A percentile compares a stretch with the other conserved stretches of the same genome.
Evolutionary conservation across 352 stramenopile genomes (phyloP).

Genomic region (Pseudoperonospora humuli): DNA sequence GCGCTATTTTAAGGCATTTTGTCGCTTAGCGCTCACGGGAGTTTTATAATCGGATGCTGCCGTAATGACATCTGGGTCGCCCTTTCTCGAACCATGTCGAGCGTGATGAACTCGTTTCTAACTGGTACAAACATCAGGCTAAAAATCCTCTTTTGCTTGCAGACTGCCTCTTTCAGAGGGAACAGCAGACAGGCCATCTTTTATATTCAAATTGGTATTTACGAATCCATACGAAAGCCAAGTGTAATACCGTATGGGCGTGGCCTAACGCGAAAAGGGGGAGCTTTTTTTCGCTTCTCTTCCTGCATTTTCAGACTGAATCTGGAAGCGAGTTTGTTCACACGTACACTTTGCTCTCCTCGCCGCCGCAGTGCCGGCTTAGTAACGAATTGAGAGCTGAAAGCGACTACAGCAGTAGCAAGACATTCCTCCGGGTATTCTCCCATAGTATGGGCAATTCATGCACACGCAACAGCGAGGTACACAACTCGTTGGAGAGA

Average conservation of each 20-base stretch:
- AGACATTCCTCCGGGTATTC: conserved; percentile 1
- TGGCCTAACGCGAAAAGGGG: conserved; percentile 9
- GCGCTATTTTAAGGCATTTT: background rate
- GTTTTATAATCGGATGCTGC: conserved; percentile 4
- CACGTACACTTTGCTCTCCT: conserved; percentile 1
- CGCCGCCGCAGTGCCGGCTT: conserved; percentile 8
- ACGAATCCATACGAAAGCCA: conserved; percentile 4
- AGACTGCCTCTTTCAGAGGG: conserved; percentile 26
- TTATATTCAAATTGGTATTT: conserved; percentile 10
- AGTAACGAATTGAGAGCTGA: conserved; percentile 10
- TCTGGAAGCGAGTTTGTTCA: conserved; percentile 8
- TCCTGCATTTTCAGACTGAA: conserved; percentile 24
- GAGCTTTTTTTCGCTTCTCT: conserved; percentile 24
- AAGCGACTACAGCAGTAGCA: background rate
- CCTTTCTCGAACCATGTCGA: background rate
- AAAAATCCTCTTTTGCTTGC: conserved; percentile 5
- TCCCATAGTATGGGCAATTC: conserved; percentile 44
- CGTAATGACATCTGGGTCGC: background rate
- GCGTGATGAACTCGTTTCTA: conserved; percentile 9
- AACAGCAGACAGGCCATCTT: conserved; percentile 17
- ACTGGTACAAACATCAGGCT: conserved; percentile 12
- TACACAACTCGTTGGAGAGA: conserved; percentile 7
- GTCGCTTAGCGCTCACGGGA: background rate
- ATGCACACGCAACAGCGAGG: conserved; percentile 51
- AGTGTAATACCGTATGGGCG: conserved; percentile 15